phyloP scores from a whole-genome alignment of 176 grass and related monocot genomes.

The Triticum turgidum region DNA sequence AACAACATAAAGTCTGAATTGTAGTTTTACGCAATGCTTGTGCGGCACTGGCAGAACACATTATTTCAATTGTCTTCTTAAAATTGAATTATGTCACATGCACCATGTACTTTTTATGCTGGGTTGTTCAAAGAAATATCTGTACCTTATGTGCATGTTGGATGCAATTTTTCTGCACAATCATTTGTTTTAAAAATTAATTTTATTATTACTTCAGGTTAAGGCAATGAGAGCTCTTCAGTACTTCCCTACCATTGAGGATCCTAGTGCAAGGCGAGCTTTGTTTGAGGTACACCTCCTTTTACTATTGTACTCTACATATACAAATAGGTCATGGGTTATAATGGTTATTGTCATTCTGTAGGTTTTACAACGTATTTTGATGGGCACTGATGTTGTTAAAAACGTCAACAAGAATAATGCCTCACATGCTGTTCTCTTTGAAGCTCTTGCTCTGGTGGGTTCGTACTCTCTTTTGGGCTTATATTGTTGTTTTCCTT shows the following conservation, averaged over 20 bases:
- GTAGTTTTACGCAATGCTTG: constrained; percentile 7
- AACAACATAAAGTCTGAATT: too few relatives aligned
- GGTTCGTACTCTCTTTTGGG: constrained; percentile 25
- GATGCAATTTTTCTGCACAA: background rate
- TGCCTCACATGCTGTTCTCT: constrained; percentile 98
- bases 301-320: background rate
- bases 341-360: constrained; percentile 22
- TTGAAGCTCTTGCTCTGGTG: constrained; percentile 97
- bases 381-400: constrained; percentile 99
- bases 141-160: constrained; percentile 1
- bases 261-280: constrained; percentile 87
- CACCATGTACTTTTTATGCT: background rate
- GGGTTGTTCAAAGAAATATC: constrained; percentile 4
- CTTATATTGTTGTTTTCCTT: background rate
- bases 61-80: background rate
- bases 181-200: background rate
- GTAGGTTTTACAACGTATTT: constrained; percentile 96
- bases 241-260: constrained; percentile 92
- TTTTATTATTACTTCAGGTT: constrained; percentile 56
- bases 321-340: background rate
- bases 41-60: background rate
- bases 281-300: constrained; percentile 74
- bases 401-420: constrained; percentile 99
- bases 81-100: constrained; percentile 19
- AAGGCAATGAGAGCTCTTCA: constrained; percentile 99